Conservation (phyloP, 2,329 filamentous ascomycete species). For the Alternaria triticimaculans region DNA sequence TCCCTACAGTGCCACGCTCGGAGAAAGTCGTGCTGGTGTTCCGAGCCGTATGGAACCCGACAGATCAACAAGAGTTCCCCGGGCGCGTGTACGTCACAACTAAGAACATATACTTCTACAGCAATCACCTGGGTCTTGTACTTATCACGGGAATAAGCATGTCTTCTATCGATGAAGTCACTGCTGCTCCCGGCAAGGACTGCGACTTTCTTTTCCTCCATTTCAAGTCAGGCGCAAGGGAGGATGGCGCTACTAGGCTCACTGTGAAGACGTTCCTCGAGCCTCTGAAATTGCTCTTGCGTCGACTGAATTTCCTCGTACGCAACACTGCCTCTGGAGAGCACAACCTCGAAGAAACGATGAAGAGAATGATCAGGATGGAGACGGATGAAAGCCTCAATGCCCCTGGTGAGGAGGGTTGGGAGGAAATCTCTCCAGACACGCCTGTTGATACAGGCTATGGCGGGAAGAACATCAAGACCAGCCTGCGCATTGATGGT, state of each 20-base stretch:
- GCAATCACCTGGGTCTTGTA: conserved; percentile 89
- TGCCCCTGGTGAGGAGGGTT: conserved; percentile 85
- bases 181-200: conserved; percentile 84
- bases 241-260: conserved; percentile 72
- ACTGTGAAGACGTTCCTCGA: conserved; percentile 95
- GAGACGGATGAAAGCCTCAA: conserved; percentile 63
- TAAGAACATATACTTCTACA: conserved; percentile 93
- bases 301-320: conserved; percentile 83
- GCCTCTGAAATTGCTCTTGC: conserved; percentile 79
- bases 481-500: conserved; percentile 68
- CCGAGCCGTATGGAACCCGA: conserved; percentile 84
- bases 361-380: conserved; percentile 76
- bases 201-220: conserved; percentile 94
- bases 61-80: conserved; percentile 77
- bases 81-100: conserved; percentile 88
- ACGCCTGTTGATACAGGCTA: conserved; percentile 63
- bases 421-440: conserved; percentile 78
- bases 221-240: conserved; percentile 68
- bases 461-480: conserved; percentile 60
- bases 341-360: conserved; percentile 72
- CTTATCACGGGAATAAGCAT: conserved; percentile 80
- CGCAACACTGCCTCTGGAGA: conserved; percentile 78
- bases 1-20: conserved; percentile 76
- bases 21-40: conserved; percentile 93
- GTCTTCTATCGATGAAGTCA: conserved; percentile 83